Base-by-base conservation (phyloP, 106 monocot genomes). In the Dendrobium catenatum region DNA sequence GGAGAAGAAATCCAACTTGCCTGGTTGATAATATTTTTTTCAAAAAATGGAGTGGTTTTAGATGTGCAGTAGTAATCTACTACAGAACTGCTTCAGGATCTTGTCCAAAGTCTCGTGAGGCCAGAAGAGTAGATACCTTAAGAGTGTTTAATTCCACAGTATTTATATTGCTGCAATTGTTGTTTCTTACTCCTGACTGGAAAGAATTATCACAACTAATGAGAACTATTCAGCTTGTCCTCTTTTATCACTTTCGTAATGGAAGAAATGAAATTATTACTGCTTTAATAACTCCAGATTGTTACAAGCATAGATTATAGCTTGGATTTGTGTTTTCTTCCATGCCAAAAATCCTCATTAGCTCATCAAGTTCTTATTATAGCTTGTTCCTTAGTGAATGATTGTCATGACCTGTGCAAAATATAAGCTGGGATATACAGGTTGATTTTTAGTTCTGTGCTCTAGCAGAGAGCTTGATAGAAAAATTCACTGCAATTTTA, bases 141-240 rank as follows among this genome's bases (percentile, higher is more conserved):
- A 70, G 37, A 70, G 70, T 70, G 16, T 70, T 37, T 70, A 33
- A 70, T 33, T 70, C 70, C 16, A 70, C 70, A 70, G 70, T 10
- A 37, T 70, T 70, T 37, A 9, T 37, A 37, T 70, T 70, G 37
- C 70, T 70, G 70, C 33, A 4, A 70, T 37, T 33, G 4, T 70
- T 33, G 70, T 70, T 66, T 37, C 13, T 70, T 70, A 16, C 70
- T 37, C 70, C 37, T 9, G 17, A 70, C 31, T 33, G 29, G 64
- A 70, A 70, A 70, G 68, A 31, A 22, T 70, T 70, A 8, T 70
- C 4, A 29, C 70, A 10, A 70, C 33, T 33, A 70, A 29, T 37
- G 70, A 37, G 37, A 37, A 70, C 70, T 37, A 16, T 33, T 70
- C 70, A 37, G 40, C 9, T 22, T 70, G 4, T 70, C 37, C 29